Conservation (phyloP, 768 basidiomycete genomes). For the Mycena olivaceomarginata region DNA sequence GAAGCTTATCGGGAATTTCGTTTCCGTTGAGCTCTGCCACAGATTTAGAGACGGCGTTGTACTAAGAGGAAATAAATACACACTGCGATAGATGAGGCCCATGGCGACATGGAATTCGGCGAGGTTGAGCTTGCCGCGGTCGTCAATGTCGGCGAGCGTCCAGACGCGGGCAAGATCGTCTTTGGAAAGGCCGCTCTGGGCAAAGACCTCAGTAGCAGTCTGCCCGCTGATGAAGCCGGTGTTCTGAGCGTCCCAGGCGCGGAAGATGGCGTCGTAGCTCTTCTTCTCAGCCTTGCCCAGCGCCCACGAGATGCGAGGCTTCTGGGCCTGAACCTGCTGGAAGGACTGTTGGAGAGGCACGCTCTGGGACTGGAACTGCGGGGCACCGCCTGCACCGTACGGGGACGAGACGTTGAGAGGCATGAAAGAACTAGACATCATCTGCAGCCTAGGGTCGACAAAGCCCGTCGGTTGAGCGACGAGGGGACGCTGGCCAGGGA, state of each 20-base stretch:
- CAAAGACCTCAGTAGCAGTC: slow-evolving; percentile 94
- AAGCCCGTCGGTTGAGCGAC: slow-evolving; percentile 88
- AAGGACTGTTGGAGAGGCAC: slow-evolving; percentile 88
- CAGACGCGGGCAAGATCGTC: slow-evolving; percentile 79
- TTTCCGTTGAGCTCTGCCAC: slow-evolving; percentile 92
- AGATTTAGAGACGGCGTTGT: slow-evolving; percentile 13
- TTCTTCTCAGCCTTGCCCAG: slow-evolving; percentile 95
- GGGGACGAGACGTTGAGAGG: slow-evolving; percentile 80
- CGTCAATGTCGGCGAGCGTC: slow-evolving; percentile 94
- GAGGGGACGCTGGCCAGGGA: slow-evolving; percentile 66
- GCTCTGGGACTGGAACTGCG: slow-evolving; percentile 73
- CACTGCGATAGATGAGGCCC: slow-evolving; percentile 97
- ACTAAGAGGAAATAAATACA: slow-evolving; percentile 55
- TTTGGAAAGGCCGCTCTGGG: slow-evolving; percentile 91
- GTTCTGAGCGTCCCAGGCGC: slow-evolving; percentile 92
- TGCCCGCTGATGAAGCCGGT: slow-evolving; percentile 89
- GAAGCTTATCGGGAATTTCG: slow-evolving; percentile 90
- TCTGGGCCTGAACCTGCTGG: slow-evolving; percentile 87
- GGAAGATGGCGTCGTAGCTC: slow-evolving; percentile 96
- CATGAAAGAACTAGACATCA: slow-evolving; percentile 96
- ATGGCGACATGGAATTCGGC: slow-evolving; percentile 91
- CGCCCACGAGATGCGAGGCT: slow-evolving; percentile 89
- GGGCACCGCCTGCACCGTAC: slow-evolving; percentile 75
- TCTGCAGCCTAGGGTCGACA: slow-evolving; percentile 87
- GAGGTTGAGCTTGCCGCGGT: slow-evolving; percentile 94